Evolutionary conservation across 345 rosid species (phyloP), one percentile per base, ranked within the genome.

Genomic region (Linum tenue): DNA sequence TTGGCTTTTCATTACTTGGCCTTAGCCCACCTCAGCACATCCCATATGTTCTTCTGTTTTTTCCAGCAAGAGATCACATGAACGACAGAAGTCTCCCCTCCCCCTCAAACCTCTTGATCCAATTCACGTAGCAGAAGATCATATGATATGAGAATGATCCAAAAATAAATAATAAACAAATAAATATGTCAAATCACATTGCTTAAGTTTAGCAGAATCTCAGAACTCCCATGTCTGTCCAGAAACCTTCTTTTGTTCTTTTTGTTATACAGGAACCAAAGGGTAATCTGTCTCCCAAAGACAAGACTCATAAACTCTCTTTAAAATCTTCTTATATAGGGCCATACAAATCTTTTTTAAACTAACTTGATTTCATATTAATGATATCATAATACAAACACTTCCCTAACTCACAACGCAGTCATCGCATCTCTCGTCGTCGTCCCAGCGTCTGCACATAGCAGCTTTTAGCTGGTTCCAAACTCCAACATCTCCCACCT

Each of bases 401-500:
- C 12, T 56, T 6, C 3, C 8, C 59, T 22, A 14, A n/a, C 36
- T 7, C 16, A 16, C 59, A 11, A 56, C 2, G 10, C 60, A 17
- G 8, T 56, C 60, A 31, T 17, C 16, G 2, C 10, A 9, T 57
- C 8, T 56, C 31, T 22, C 31, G 31, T 22, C 31, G 31, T 22
- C 31, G 31, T 56, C 31, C 35, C 3, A 17, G 8, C 60, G 8
- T 57, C 11, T n/a, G 67, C n/a, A n/a, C n/a, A n/a, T n/a, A n/a
- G n/a, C n/a, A 75, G 71, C 63, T 65, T 22, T 80, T 67, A 91
- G 79, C 84, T 85, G 69, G 98, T 68, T 80, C 97, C 99, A 50
- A 78, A 94, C 40, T 80, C 88, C 81, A 94, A 60, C 79, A 81
- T 57, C 75, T 95, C 99, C 99, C 99, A 95, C 85, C 97, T 83